These are phyloP conservation scores for Tieghemostelium lacteum DNA, from an alignment of 78 protist species.

Conservation along the genomic window DNA sequence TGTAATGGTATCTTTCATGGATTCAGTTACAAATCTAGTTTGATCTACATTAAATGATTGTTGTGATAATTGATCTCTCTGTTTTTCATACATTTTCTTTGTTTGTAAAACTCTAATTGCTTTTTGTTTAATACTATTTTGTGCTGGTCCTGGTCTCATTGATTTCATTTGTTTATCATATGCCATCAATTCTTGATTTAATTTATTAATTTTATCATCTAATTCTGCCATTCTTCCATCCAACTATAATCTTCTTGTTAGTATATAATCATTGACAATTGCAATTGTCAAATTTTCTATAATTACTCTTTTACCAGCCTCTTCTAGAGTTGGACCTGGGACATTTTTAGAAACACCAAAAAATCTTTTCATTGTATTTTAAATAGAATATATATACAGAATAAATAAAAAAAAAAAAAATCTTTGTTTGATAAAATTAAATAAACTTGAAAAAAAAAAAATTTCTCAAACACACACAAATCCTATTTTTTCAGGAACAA, in stretches of 20 bases:
- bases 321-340: slow-evolving; percentile 73
- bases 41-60: slow-evolving; percentile 92
- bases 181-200: slow-evolving; percentile 81
- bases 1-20: slow-evolving; percentile 79
- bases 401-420: too few relatives aligned
- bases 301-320: slow-evolving; percentile 71
- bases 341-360: slow-evolving; percentile 66
- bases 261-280: too few relatives aligned
- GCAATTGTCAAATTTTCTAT: neutral
- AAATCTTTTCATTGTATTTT: slow-evolving; percentile 82
- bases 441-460: too few relatives aligned
- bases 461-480: too few relatives aligned
- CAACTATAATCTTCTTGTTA: slow-evolving; percentile 46
- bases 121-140: slow-evolving; percentile 71
- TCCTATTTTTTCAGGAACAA: too few relatives aligned
- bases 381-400: too few relatives aligned
- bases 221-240: slow-evolving; percentile 73
- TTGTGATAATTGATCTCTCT: slow-evolving; percentile 82
- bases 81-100: slow-evolving; percentile 86
- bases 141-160: slow-evolving; percentile 82
- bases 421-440: too few relatives aligned
- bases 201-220: slow-evolving; percentile 83
- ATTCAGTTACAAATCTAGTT: slow-evolving; percentile 81
- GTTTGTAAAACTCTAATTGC: slow-evolving; percentile 85
- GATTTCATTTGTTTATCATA: slow-evolving; percentile 78